Evolutionary conservation across 2,329 filamentous ascomycete species (phyloP).

Genomic region (Shiraia sp.): DNA sequence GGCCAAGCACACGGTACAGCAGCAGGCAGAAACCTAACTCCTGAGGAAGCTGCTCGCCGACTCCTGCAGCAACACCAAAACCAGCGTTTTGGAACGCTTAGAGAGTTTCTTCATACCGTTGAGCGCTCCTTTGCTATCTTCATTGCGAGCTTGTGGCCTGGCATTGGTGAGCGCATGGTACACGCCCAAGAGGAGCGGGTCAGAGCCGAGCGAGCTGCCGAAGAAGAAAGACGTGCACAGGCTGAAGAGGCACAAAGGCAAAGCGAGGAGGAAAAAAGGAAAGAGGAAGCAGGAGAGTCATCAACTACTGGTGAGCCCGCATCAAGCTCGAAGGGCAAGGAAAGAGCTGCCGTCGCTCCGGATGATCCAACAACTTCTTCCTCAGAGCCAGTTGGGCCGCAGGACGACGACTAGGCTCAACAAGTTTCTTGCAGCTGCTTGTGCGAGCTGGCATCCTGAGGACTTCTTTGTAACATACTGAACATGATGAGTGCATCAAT

Average conservation of each 20-base stretch:
- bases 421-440: too few species aligned
- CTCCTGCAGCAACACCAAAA: slow-evolving; percentile 43
- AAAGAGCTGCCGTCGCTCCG: too few species aligned
- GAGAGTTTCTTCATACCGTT: slow-evolving; percentile 47
- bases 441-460: too few species aligned
- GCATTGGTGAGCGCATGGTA: slow-evolving; percentile 64
- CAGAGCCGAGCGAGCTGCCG: slow-evolving; percentile 34
- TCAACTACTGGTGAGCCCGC: too few species aligned
- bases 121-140: slow-evolving; percentile 66
- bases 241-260: too few species aligned
- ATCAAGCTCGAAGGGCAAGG: too few species aligned
- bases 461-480: too few species aligned
- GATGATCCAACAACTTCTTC: too few species aligned
- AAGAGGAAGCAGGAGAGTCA: slow-evolving; percentile 20
- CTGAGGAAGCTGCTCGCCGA: slow-evolving; percentile 48
- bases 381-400: too few species aligned
- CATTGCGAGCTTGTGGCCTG: slow-evolving; percentile 64
- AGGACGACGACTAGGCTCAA: too few species aligned
- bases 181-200: slow-evolving; percentile 57
- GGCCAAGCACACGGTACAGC: too few species aligned
- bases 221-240: slow-evolving; percentile 27
- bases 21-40: slow-evolving; percentile 32
- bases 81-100: slow-evolving; percentile 32
- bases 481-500: too few species aligned
- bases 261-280: slow-evolving; percentile 24